phyloP scores from a whole-genome alignment of 1,284 basidiomycete species.

The Ceratobasidium theobromae region DNA sequence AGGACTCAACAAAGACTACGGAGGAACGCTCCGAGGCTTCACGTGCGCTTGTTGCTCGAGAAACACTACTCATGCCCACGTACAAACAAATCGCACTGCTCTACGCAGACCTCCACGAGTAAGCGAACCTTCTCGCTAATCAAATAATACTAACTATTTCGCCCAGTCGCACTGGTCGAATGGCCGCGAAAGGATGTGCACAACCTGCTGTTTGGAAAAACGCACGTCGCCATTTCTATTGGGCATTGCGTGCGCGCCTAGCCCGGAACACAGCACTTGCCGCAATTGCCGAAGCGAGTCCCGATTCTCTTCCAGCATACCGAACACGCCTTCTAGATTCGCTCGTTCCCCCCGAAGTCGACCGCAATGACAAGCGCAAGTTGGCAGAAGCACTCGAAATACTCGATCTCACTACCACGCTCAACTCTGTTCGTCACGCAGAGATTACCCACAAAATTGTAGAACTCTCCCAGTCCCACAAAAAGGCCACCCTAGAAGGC shows the following conservation, averaged over 20 bases:
- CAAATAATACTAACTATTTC: conserved; percentile 34
- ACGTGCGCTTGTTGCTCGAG: conserved; percentile 72
- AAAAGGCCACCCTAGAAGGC: conserved; percentile 67
- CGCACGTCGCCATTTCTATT: conserved; percentile 92
- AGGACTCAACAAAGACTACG: conserved; percentile 66
- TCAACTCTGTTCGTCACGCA: conserved; percentile 64
- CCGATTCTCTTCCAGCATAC: conserved; percentile 61
- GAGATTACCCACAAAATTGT: conserved; percentile 62
- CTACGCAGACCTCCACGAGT: conserved; percentile 97
- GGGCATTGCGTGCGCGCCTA: conserved; percentile 81
- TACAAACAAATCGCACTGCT: conserved; percentile 93
- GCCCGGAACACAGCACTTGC: conserved; percentile 64
- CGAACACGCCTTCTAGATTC: conserved; percentile 59
- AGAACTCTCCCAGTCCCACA: conserved; percentile 61
- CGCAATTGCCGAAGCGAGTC: conserved; percentile 61
- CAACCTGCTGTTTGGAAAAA: conserved; percentile 83
- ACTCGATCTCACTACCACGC: conserved; percentile 61
- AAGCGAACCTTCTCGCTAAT: conserved; percentile 44
- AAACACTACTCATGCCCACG: conserved; percentile 81
- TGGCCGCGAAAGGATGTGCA: conserved; percentile 97
- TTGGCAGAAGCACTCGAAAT: conserved; percentile 65
- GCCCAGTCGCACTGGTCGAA: conserved; percentile 84
- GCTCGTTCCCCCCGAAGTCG: conserved; percentile 54
- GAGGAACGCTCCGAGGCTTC: conserved; percentile 74
- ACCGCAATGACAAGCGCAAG: conserved; percentile 55